A percentile compares a stretch with the other conserved stretches of the same genome.
These are phyloP conservation scores for Cercospora sesami DNA, from an alignment of 2,329 filamentous ascomycete species.

Conservation along the genomic window DNA sequence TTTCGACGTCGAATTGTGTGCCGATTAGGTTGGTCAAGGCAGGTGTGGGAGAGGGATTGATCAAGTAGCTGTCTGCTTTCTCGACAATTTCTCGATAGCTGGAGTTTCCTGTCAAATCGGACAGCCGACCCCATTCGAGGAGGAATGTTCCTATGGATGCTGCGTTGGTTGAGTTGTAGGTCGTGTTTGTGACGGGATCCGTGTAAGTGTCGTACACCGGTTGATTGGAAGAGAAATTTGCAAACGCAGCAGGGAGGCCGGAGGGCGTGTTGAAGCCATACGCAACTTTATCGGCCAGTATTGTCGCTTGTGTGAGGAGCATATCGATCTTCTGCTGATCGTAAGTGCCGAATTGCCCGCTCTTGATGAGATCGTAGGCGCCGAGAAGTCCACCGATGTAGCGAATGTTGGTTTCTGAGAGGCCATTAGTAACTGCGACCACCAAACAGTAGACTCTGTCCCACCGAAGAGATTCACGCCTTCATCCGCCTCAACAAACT, in stretches of 20 bases:
- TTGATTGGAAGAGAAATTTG: slow-evolving; percentile 20
- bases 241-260: slow-evolving; percentile 26
- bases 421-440: not conserved
- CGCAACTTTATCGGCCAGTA: slow-evolving; percentile 28
- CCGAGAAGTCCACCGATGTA: slow-evolving; percentile 31
- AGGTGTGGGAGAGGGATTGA: slow-evolving; percentile 17
- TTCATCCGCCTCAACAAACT: slow-evolving; percentile 9
- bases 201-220: slow-evolving; percentile 31
- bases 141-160: slow-evolving; percentile 28
- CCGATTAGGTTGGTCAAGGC: slow-evolving; percentile 36
- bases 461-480: slow-evolving; percentile 18
- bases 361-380: slow-evolving; percentile 30
- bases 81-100: slow-evolving; percentile 21
- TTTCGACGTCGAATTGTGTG: slow-evolving; percentile 29
- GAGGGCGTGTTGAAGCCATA: slow-evolving; percentile 28
- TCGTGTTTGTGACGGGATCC: slow-evolving; percentile 24
- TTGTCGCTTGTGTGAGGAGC: slow-evolving; percentile 25
- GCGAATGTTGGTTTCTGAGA: slow-evolving; percentile 27
- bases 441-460: too few relatives aligned
- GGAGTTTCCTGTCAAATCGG: slow-evolving; percentile 31
- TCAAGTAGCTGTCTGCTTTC: slow-evolving; percentile 17
- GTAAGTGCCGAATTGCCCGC: slow-evolving; percentile 25
- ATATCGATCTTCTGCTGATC: slow-evolving; percentile 20
- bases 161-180: slow-evolving; percentile 30
- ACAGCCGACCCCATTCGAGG: slow-evolving; percentile 31